These are phyloP conservation scores for Corymbia maculata DNA, from an alignment of 345 rosid genomes.

Conservation along the genomic window DNA sequence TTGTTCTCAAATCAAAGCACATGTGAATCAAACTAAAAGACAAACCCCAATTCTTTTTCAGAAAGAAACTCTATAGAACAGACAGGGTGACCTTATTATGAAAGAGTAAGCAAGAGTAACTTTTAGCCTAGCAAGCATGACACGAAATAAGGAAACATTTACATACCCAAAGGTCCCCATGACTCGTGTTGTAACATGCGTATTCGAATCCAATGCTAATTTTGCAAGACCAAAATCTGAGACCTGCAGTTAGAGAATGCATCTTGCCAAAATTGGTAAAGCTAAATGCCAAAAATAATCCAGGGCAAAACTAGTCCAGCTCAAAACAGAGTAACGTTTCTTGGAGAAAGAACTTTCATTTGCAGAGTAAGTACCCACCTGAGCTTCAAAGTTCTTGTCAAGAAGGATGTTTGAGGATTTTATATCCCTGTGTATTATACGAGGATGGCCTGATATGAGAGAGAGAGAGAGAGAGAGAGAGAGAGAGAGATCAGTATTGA, in stretches of 20 bases:
- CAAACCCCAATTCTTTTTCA: not conserved
- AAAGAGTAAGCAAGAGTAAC: not conserved
- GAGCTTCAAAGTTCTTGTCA: conserved; percentile 80
- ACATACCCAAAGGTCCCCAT: conserved; percentile 98
- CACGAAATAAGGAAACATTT: not conserved
- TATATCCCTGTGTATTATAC: conserved; percentile 95
- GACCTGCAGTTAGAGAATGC: conserved; percentile 33
- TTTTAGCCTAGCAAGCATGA: not conserved
- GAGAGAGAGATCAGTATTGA: not conserved
- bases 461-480: too few species aligned
- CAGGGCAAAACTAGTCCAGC: not conserved
- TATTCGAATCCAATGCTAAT: conserved; percentile 78
- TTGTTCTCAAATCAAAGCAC: not conserved
- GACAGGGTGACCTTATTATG: not conserved
- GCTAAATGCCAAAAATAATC: too few species aligned
- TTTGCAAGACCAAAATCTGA: conserved; percentile 97
- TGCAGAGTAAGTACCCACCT: conserved; percentile 28
- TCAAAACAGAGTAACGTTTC: not conserved
- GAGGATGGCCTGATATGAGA: conserved; percentile 86
- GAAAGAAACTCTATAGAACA: not conserved
- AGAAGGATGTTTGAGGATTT: conserved; percentile 95
- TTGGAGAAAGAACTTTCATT: not conserved
- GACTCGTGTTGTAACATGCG: conserved; percentile 91
- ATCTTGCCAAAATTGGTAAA: not conserved
- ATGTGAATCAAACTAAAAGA: not conserved